These are phyloP conservation scores for Neotropicomus parvogracilis DNA, from an alignment of 1,284 basidiomycete genomes.

Conservation along the genomic window DNA sequence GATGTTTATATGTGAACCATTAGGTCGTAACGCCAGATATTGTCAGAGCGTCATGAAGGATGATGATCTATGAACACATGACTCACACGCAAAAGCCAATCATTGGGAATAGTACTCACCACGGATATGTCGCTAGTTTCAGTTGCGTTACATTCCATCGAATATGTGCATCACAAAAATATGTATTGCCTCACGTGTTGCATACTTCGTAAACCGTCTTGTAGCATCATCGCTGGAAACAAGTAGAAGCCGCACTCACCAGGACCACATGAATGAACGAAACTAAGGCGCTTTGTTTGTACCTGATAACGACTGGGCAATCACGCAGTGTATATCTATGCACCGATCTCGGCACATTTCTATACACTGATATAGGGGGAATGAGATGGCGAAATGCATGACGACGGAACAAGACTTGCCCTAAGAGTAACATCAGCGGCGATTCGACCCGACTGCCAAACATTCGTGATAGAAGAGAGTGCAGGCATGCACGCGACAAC, in stretches of 20 bases:
- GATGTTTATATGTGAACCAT: too few species aligned
- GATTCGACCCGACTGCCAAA: constrained; percentile 77
- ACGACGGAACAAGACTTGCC: constrained; percentile 40
- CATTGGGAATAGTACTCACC: neutral
- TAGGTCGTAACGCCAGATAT: too few species aligned
- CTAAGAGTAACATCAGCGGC: constrained; percentile 45
- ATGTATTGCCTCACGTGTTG: neutral
- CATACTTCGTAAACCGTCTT: neutral
- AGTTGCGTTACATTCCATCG: too few species aligned
- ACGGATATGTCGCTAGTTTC: neutral
- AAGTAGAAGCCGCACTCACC: neutral
- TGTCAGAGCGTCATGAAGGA: too few species aligned
- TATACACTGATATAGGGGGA: constrained; percentile 50
- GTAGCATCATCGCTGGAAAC: neutral
- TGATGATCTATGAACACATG: too few species aligned
- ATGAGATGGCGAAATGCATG: neutral
- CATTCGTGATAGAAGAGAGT: constrained; percentile 77
- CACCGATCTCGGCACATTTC: constrained; percentile 65
- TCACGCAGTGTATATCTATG: constrained; percentile 69
- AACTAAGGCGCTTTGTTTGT: constrained; percentile 15
- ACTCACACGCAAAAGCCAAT: too few species aligned
- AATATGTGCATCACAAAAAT: too few species aligned
- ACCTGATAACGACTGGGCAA: constrained; percentile 60
- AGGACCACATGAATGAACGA: neutral
- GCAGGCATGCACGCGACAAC: constrained; percentile 86